phyloP scores from a whole-genome alignment of 768 basidiomycete genomes.

The Dacryopinax spathularia region DNA sequence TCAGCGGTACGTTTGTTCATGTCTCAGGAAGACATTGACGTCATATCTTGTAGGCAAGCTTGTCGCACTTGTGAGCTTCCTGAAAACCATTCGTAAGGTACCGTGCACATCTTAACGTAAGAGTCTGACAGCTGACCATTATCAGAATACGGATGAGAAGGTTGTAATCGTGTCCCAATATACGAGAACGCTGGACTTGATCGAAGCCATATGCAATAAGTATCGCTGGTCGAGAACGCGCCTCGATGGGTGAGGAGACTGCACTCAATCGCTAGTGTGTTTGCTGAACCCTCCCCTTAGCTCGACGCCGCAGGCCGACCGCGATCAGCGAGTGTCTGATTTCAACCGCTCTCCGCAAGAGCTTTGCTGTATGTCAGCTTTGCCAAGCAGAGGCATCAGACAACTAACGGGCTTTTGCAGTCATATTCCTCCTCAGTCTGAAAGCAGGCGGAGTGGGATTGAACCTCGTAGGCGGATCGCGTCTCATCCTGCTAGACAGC shows the following conservation, averaged over 20 bases:
- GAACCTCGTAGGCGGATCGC: constrained; percentile 81
- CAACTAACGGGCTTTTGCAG: constrained; percentile 27
- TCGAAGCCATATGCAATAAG: constrained; percentile 73
- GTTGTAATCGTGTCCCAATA: constrained; percentile 94
- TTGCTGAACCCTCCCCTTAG: constrained; percentile 25
- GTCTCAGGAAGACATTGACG: neutral
- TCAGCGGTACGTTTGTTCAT: constrained; percentile 50
- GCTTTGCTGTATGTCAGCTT: constrained; percentile 44
- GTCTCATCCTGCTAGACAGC: constrained; percentile 73
- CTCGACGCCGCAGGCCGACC: constrained; percentile 58
- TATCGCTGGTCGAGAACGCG: constrained; percentile 65
- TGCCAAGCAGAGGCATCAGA: neutral
- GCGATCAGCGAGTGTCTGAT: constrained; percentile 72
- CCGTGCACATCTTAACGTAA: neutral
- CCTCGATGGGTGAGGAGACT: constrained; percentile 57
- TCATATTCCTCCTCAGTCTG: constrained; percentile 82
- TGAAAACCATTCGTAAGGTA: constrained; percentile 48
- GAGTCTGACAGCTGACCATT: constrained; percentile 2
- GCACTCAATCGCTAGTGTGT: neutral
- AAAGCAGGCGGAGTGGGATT: constrained; percentile 94
- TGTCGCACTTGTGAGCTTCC: constrained; percentile 46
- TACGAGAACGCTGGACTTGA: constrained; percentile 81
- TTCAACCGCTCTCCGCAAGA: constrained; percentile 72
- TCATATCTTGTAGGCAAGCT: constrained; percentile 50
- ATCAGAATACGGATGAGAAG: constrained; percentile 74